Percentiles rank a stretch among this genome's conserved stretches.
Conservation (phyloP, 1,284 basidiomycete species). For the Papiliotrema terrestris region DNA sequence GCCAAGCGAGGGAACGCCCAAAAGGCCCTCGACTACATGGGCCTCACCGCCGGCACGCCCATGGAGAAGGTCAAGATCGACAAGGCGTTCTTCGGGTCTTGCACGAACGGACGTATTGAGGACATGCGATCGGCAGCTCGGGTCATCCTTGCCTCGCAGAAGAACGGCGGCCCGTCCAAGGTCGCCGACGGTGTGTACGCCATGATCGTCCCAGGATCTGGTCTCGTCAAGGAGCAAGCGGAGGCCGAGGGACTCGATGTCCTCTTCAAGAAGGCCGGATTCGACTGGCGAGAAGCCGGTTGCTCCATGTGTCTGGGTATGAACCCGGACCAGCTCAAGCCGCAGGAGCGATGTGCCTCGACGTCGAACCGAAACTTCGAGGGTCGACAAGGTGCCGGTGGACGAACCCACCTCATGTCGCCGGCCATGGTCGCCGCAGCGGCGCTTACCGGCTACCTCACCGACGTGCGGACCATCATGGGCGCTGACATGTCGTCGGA, state of each 20-base stretch:
- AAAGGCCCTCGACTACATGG: constrained; percentile 89
- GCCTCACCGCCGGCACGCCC: constrained; percentile 71
- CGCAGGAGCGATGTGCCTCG: constrained; percentile 88
- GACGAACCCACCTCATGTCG: constrained; percentile 86
- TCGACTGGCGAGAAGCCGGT: constrained; percentile 96
- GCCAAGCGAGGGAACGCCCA: constrained; percentile 70
- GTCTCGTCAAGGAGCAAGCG: constrained; percentile 89
- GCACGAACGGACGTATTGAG: constrained; percentile 95
- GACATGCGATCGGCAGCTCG: constrained; percentile 86
- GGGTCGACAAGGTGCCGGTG: constrained; percentile 85
- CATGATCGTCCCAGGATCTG: constrained; percentile 95
- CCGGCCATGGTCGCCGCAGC: constrained; percentile 96
- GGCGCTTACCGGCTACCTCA: constrained; percentile 80
- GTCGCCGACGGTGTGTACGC: constrained; percentile 77
- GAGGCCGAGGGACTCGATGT: constrained; percentile 88
- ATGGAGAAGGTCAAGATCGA: constrained; percentile 84
- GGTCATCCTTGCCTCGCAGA: constrained; percentile 59
- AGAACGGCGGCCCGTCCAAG: constrained; percentile 52
- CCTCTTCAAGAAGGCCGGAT: constrained; percentile 89
- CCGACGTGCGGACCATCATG: constrained; percentile 81
- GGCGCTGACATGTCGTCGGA: constrained; percentile 50
- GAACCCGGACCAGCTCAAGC: constrained; percentile 91
- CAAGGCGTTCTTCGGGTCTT: constrained; percentile 95
- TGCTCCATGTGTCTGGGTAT: constrained; percentile 98
- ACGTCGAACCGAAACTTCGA: constrained; percentile 98